Evolutionary conservation across 768 basidiomycete species (phyloP).

Genomic region (Chlorophyllum brunneum): DNA sequence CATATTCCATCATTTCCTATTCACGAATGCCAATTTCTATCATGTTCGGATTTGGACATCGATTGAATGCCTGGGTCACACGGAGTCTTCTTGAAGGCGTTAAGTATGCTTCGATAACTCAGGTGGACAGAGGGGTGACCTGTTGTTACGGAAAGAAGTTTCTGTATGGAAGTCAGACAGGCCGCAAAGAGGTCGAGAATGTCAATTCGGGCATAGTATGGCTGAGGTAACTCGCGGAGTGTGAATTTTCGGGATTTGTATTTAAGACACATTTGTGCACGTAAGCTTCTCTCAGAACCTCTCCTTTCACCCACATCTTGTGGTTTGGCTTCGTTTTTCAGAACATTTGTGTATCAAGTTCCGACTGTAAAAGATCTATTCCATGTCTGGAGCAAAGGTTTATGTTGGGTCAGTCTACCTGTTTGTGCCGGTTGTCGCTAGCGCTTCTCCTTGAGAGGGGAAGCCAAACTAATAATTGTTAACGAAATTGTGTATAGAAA

Average conservation of each 20-base stretch:
- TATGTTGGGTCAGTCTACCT: constrained; percentile 91
- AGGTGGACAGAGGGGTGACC: constrained; percentile 8
- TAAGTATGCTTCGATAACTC: constrained; percentile 7
- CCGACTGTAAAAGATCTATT: constrained; percentile 50
- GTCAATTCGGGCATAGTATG: constrained; percentile 1
- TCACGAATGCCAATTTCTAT: constrained; percentile 2
- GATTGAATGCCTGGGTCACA: constrained; percentile 4
- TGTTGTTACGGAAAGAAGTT: constrained; percentile 11
- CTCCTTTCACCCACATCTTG: constrained; percentile 9
- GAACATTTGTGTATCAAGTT: constrained; percentile 46
- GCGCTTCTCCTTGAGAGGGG: constrained; percentile 47
- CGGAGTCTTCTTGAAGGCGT: constrained; percentile 7
- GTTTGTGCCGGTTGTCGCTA: constrained; percentile 42
- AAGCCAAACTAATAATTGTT: constrained; percentile 55
- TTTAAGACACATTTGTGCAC: constrained; percentile 6
- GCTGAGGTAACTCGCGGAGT: constrained; percentile 21
- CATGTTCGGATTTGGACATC: constrained; percentile 2
- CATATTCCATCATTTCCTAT: background rate
- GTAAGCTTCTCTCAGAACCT: constrained; percentile 3
- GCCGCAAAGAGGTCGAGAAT: constrained; percentile 1
- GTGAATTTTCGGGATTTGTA: constrained; percentile 5
- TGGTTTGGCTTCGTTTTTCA: constrained; percentile 26
- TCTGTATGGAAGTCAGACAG: constrained; percentile 5
- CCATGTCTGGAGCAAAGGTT: constrained; percentile 82
- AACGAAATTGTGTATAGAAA: constrained; percentile 66